Base-by-base conservation (phyloP, 2,329 filamentous ascomycete species). In the Lecanicillium sp. region DNA sequence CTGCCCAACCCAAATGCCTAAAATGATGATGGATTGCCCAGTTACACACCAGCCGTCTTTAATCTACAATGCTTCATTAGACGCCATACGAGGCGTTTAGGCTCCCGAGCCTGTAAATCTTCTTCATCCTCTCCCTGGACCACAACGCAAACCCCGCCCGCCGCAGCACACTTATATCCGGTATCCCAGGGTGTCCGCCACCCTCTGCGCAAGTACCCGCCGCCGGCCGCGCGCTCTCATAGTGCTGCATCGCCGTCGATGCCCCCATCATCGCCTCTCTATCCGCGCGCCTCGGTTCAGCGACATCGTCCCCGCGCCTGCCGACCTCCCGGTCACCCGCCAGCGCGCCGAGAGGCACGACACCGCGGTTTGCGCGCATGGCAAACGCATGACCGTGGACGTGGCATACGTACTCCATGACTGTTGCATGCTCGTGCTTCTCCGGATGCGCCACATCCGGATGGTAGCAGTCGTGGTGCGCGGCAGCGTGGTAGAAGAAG, bases 401-500 rank as follows among this genome's bases (percentile, higher is more conserved):
- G 6, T 27, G 27, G 20, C 35, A 36, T 10, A 46, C 10, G 11
- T 39, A 39, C 14, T 46, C 44, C 19, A 46, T n/a, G 14, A 46
- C 19, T 9, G 44, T 46, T 20, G 35, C 44, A 27, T 46, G 17
- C 26, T 46, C 44, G 44, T 46, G 44, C 35, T 24, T 38, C 35
- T 46, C 44, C 19, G 44, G 44, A 20, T 46, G 44, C 44, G 20
- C 19, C 44, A 46, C 44, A 20, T 46, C 44, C 26, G 44, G 44
- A 27, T 46, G 39, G 26, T 46, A 39, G 35, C 44, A 46, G 35
- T 46, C 44, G 44, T 46, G 44, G 44, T 46, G 44, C 19, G 44
- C 44, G 35, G 44, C 44, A 12, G 44, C 12, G 35, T 46, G 44
- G 44, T 39, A 46, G 35, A 46, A 46, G 44, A 46, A 46, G 35